Base-by-base conservation (phyloP, 768 basidiomycete genomes). In the Tylopilus sp. region DNA sequence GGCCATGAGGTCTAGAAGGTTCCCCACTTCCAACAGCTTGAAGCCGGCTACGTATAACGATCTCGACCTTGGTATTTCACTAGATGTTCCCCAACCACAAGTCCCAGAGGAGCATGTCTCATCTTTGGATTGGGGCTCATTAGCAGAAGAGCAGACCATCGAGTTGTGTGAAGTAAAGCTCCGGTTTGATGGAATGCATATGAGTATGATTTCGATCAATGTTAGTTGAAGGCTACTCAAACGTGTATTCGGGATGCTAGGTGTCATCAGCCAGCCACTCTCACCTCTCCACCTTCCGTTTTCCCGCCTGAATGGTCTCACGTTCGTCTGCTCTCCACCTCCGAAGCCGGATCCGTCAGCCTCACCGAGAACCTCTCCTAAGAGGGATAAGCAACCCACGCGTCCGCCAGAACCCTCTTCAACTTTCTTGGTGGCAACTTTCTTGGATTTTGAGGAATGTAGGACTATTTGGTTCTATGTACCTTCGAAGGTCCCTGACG, bases 361-460 rank as follows among this genome's bases (percentile, higher is more conserved):
- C 43, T 66, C 56, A 17, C 65, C 47, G 56, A 67, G 46, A 58
- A 61, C 53, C n/a, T 66, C 63, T 37, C 55, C 69, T 21, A 61
- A 52, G 54, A 59, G 63, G n/a, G 69, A 71, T 50, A 62, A 60
- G 37, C 60, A 65, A 29, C 50, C 54, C 40, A 30, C 51, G 22
- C 50, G 66, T 56, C 52, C 50, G 5, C 38, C 53, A 2, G 70
- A 73, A 65, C 50, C 70, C 45, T 22, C 70, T 60, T 22, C 71
- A 36, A 66, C 82, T 11, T 81, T 78, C 58, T 65, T 89, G 7
- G 73, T 78, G 11, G 74, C 77, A 21, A 78, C 74, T 45, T 81
- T 76, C 54, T 66, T 85, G n/a, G 78, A 87, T 53, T 82, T 84
- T 44, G 77, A 76, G 43, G 78, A 84, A 54, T 85, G 87, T 88